Percentiles rank a stretch among this genome's conserved stretches.
phyloP scores from a whole-genome alignment of 1,284 basidiomycete genomes.

The Tetrapyrgos nigripes region DNA sequence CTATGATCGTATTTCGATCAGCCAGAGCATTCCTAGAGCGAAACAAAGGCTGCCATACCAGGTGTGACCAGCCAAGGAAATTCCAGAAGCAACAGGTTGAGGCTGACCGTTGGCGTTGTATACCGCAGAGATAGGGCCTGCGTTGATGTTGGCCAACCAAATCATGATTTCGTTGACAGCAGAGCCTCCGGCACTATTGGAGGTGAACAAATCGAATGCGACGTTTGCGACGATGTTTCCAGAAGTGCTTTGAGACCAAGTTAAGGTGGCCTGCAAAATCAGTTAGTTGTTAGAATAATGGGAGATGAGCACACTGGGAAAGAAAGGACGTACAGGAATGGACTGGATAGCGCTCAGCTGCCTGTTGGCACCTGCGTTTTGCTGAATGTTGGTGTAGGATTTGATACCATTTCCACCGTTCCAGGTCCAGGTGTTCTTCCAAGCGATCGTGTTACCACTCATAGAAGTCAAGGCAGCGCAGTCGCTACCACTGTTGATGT shows the following conservation, averaged over 20 bases:
- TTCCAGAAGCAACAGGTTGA: conserved; percentile 47
- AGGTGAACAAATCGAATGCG: conserved; percentile 70
- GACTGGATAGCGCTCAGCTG: conserved; percentile 58
- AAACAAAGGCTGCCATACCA: conserved; percentile 43
- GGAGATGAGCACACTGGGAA: not conserved
- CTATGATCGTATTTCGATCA: conserved; percentile 30
- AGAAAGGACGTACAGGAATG: conserved; percentile 53
- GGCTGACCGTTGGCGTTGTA: conserved; percentile 57
- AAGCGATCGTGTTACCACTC: conserved; percentile 51
- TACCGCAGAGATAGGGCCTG: conserved; percentile 59
- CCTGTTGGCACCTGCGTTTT: conserved; percentile 57
- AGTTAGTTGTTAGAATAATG: not conserved
- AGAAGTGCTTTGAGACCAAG: conserved; percentile 44
- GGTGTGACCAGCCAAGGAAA: conserved; percentile 54
- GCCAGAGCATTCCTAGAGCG: not conserved
- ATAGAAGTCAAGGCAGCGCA: conserved; percentile 58
- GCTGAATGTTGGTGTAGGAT: conserved; percentile 65
- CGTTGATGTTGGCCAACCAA: conserved; percentile 66
- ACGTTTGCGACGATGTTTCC: conserved; percentile 54
- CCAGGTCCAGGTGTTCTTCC: conserved; percentile 65
- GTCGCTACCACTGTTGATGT: conserved; percentile 43
- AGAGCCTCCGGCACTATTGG: conserved; percentile 53
- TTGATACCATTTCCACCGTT: conserved; percentile 58
- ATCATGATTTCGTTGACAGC: conserved; percentile 70
- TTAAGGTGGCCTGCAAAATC: conserved; percentile 44